These are phyloP conservation scores for Medicago ruthenica DNA, from an alignment of 306 rosid genomes.

Conservation along the genomic window DNA sequence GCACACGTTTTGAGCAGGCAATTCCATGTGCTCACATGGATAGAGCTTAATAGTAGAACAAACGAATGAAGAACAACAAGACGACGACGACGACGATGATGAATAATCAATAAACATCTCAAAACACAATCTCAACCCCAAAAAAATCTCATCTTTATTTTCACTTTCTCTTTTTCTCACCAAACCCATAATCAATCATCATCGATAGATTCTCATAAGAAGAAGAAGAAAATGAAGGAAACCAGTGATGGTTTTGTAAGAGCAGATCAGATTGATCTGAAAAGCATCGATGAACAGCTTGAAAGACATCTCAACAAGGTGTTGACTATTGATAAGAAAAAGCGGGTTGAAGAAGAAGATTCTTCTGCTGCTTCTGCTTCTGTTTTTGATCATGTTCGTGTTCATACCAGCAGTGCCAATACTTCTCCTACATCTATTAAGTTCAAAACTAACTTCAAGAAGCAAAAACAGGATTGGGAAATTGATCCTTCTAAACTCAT, in stretches of 20 bases:
- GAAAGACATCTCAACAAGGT: slow-evolving; percentile 85
- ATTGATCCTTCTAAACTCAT: slow-evolving; percentile 88
- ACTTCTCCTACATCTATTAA: slow-evolving; percentile 38
- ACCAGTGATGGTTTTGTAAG: slow-evolving; percentile 86
- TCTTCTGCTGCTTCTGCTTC: background rate
- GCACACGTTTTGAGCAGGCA: slow-evolving; percentile 92
- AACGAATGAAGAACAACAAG: background rate
- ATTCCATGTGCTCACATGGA: slow-evolving; percentile 93
- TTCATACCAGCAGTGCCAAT: slow-evolving; percentile 42
- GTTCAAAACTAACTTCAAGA: slow-evolving; percentile 38
- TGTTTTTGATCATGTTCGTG: slow-evolving; percentile 21
- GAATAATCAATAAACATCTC: background rate
- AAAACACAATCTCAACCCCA: background rate
- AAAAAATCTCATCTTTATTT: background rate
- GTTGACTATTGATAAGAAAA: slow-evolving; percentile 79
- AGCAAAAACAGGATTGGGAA: slow-evolving; percentile 89
- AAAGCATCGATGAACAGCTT: slow-evolving; percentile 95
- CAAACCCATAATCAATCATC: background rate
- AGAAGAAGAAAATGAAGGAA: slow-evolving; percentile 67
- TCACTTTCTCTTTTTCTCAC: background rate
- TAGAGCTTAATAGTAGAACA: slow-evolving; percentile 33
- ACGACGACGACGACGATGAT: background rate
- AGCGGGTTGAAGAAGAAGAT: slow-evolving; percentile 55
- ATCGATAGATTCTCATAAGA: background rate
- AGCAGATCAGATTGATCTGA: slow-evolving; percentile 99